Evolutionary conservation across 2,329 filamentous ascomycete genomes (phyloP).

Genomic region (Diaporthe ampelina): DNA sequence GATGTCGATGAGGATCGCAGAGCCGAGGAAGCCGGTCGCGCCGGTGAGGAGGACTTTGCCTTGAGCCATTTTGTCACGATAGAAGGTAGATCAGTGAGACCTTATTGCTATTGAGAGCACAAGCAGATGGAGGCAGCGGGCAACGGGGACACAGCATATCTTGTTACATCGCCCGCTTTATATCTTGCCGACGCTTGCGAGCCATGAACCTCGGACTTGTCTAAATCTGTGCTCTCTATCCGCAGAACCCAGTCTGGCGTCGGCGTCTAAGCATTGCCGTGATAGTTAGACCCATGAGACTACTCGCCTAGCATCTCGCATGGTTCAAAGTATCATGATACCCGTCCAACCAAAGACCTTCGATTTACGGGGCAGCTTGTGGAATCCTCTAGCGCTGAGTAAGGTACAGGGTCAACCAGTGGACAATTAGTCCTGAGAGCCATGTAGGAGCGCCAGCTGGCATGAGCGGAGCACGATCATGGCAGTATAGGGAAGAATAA

Average conservation of each 20-base stretch:
- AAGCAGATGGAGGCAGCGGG: not conserved
- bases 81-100: not conserved
- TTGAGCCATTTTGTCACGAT: conserved; percentile 17
- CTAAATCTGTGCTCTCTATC: not conserved
- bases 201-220: not conserved
- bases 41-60: conserved; percentile 45
- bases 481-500: not conserved
- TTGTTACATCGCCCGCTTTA: not conserved
- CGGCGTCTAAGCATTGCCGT: not conserved
- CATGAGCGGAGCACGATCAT: not conserved
- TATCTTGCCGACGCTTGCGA: not conserved
- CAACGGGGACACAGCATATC: not conserved
- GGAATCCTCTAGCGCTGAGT: conserved; percentile 1
- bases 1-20: conserved; percentile 44
- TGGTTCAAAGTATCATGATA: not conserved
- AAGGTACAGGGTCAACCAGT: not conserved
- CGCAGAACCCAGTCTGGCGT: not conserved
- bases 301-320: not conserved
- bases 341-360: not conserved
- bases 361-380: not conserved
- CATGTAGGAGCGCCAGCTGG: not conserved
- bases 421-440: not conserved
- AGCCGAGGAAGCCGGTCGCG: conserved; percentile 46
- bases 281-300: not conserved
- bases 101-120: not conserved